A percentile compares a stretch with the other conserved stretches of the same genome.
These are phyloP conservation scores for Crithidia brevicula DNA, from an alignment of 208 protist species.

Conservation along the genomic window DNA sequence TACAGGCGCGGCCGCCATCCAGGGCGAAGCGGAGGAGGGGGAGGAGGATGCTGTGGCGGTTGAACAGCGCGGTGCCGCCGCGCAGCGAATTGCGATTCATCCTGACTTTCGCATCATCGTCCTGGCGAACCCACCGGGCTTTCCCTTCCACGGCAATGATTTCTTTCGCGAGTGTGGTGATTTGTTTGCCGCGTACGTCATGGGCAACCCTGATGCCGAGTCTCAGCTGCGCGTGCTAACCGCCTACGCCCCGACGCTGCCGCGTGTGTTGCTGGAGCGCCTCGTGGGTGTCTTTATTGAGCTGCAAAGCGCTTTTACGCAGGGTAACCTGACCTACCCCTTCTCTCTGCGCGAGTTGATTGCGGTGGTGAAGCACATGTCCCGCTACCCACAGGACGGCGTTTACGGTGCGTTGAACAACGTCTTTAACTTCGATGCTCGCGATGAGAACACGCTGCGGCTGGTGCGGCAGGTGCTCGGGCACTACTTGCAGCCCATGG, in stretches of 20 bases:
- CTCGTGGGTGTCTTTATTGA: slow-evolving; percentile 81
- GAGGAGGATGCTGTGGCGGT: neutral
- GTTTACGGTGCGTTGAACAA: slow-evolving; percentile 83
- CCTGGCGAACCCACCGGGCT: slow-evolving; percentile 91
- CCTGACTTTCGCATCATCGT: slow-evolving; percentile 89
- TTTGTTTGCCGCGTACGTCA: slow-evolving; percentile 89
- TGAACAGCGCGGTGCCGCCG: neutral
- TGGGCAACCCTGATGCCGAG: slow-evolving; percentile 89
- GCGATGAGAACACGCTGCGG: slow-evolving; percentile 77
- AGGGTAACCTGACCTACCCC: slow-evolving; percentile 90
- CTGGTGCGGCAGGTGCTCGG: slow-evolving; percentile 70
- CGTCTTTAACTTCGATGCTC: slow-evolving; percentile 86
- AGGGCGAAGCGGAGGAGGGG: neutral
- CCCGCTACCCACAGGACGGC: slow-evolving; percentile 88
- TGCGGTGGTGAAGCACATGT: slow-evolving; percentile 93
- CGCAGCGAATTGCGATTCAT: slow-evolving; percentile 58
- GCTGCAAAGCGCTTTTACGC: slow-evolving; percentile 72
- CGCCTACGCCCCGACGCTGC: slow-evolving; percentile 74
- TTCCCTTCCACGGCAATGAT: slow-evolving; percentile 96
- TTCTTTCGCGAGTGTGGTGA: slow-evolving; percentile 94
- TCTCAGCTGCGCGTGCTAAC: slow-evolving; percentile 85
- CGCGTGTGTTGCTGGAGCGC: slow-evolving; percentile 47
- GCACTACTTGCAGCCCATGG: slow-evolving; percentile 46
- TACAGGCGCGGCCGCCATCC: slow-evolving; percentile 3
- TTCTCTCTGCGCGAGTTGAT: slow-evolving; percentile 95